phyloP scores from a whole-genome alignment of 768 basidiomycete genomes.

The Macrolepiota dolichaula region DNA sequence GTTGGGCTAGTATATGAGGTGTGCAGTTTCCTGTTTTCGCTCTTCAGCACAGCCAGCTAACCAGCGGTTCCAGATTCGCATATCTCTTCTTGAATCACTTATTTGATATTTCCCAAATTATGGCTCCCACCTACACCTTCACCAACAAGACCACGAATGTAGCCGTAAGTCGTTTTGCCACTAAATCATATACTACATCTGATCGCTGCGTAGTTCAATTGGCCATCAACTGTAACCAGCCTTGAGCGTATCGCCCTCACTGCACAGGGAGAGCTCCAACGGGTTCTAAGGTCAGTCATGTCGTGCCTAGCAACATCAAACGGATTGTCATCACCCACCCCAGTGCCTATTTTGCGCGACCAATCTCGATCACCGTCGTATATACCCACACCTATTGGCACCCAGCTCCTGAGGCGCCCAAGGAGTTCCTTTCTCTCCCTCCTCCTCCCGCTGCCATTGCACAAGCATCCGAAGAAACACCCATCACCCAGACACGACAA shows the following conservation, averaged over 20 bases:
- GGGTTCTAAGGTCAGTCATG: neutral
- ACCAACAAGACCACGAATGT: slow-evolving; percentile 43
- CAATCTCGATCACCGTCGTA: neutral
- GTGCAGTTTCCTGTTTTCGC: neutral
- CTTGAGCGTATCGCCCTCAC: slow-evolving; percentile 69
- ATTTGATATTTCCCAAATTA: slow-evolving; percentile 14
- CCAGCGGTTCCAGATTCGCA: neutral
- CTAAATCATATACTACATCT: neutral
- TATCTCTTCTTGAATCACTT: neutral
- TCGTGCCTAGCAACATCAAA: neutral
- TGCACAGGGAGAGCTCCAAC: slow-evolving; percentile 57
- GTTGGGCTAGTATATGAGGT: neutral
- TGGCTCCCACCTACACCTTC: slow-evolving; percentile 38
- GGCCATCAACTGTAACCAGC: slow-evolving; percentile 50
- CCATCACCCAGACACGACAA: slow-evolving; percentile 62
- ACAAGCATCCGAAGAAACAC: slow-evolving; percentile 28
- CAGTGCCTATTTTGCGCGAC: neutral
- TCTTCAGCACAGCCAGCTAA: neutral
- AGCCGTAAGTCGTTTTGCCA: slow-evolving; percentile 2
- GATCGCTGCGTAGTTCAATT: slow-evolving; percentile 38
- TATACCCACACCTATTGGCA: neutral
- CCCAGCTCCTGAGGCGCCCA: neutral
- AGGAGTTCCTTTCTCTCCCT: slow-evolving; percentile 93
- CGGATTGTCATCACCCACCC: neutral
- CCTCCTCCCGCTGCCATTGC: slow-evolving; percentile 74